Evolutionary conservation across 768 basidiomycete genomes (phyloP).

Genomic region (Leccinum uliginosum): DNA sequence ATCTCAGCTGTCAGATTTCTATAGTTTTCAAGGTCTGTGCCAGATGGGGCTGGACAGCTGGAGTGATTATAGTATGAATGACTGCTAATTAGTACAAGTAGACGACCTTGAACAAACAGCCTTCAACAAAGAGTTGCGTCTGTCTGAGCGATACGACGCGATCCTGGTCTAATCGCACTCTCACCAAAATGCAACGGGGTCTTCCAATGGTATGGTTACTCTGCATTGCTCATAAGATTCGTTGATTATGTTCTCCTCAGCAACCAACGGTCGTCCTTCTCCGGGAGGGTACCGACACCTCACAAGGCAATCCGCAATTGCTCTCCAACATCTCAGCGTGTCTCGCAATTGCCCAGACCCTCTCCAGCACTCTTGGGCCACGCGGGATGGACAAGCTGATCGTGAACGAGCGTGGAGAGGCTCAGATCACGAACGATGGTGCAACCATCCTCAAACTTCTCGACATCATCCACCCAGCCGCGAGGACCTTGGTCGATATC

Average conservation of each 20-base stretch:
- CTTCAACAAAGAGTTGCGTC: conserved; percentile 11
- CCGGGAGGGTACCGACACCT: conserved; percentile 93
- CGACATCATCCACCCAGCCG: conserved; percentile 97
- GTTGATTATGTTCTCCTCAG: conserved; percentile 38
- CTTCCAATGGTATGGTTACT: conserved; percentile 63
- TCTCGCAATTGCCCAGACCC: conserved; percentile 86
- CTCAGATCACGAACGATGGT: conserved; percentile 99
- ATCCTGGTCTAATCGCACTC: conserved; percentile 9
- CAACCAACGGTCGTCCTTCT: conserved; percentile 98
- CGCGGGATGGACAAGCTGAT: conserved; percentile 99
- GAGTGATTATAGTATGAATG: too few species aligned
- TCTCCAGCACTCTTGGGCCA: conserved; percentile 94
- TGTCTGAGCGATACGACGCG: background rate
- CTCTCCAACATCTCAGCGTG: conserved; percentile 97
- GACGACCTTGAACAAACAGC: conserved; percentile 14
- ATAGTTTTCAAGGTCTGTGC: too few species aligned
- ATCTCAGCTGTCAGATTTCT: too few species aligned
- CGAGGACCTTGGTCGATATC: conserved; percentile 96
- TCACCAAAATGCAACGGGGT: conserved; percentile 73
- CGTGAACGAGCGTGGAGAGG: conserved; percentile 88
- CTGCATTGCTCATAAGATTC: background rate
- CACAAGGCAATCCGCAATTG: conserved; percentile 88
- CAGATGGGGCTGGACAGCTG: too few species aligned
- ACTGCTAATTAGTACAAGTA: too few species aligned
- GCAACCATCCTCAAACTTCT: conserved; percentile 97